A percentile compares a stretch with the other conserved stretches of the same genome.
These are phyloP conservation scores for Phytophthora melonis DNA, from an alignment of 352 stramenopile species.

Conservation along the genomic window DNA sequence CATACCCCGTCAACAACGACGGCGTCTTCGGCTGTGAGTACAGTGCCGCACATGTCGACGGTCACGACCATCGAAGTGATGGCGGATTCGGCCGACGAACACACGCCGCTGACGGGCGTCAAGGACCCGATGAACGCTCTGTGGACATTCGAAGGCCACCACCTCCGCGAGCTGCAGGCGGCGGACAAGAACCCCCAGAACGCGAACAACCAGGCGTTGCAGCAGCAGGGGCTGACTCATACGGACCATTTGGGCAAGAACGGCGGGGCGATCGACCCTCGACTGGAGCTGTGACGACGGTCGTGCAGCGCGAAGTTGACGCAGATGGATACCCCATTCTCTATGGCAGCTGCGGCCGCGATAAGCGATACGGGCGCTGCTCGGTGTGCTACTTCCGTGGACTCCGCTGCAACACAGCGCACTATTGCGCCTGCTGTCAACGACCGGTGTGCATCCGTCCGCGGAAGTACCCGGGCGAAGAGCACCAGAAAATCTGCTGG, in stretches of 20 bases:
- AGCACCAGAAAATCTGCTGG: slow-evolving; percentile 83
- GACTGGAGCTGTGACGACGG: slow-evolving; percentile 6
- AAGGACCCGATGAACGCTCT: slow-evolving; percentile 71
- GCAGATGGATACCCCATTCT: slow-evolving; percentile 59
- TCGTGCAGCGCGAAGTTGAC: slow-evolving; percentile 40
- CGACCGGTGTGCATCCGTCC: slow-evolving; percentile 77
- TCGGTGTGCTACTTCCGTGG: slow-evolving; percentile 82
- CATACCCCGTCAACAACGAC: neutral
- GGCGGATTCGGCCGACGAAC: slow-evolving; percentile 13
- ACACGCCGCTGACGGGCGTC: slow-evolving; percentile 17
- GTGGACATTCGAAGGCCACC: slow-evolving; percentile 74
- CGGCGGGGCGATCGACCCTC: slow-evolving; percentile 9
- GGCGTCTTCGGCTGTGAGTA: slow-evolving; percentile 8
- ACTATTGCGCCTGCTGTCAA: slow-evolving; percentile 79
- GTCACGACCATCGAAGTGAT: slow-evolving; percentile 29
- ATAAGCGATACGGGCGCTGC: slow-evolving; percentile 77
- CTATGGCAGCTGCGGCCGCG: slow-evolving; percentile 71
- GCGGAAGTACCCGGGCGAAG: slow-evolving; percentile 70
- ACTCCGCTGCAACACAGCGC: slow-evolving; percentile 68
- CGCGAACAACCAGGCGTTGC: slow-evolving; percentile 16
- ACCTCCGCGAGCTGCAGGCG: slow-evolving; percentile 52
- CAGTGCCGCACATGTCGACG: slow-evolving; percentile 10
- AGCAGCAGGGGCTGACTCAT: slow-evolving; percentile 17
- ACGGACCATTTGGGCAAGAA: slow-evolving; percentile 23
- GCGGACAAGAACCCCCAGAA: slow-evolving; percentile 52